phyloP scores from a whole-genome alignment of 2,329 filamentous ascomycete species.

The Alternaria consortialis region DNA sequence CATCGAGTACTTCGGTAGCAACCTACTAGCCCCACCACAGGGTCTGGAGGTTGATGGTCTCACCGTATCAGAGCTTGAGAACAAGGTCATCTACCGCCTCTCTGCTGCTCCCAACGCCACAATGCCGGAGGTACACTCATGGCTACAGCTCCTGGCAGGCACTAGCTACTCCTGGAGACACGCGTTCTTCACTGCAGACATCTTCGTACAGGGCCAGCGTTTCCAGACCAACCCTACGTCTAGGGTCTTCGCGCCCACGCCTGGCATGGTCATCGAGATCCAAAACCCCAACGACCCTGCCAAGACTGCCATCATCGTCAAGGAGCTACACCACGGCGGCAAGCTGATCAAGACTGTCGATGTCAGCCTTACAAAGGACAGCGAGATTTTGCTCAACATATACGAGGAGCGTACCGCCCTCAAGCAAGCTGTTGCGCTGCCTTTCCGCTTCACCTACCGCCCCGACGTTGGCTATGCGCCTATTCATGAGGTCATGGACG shows the following conservation, averaged over 20 bases:
- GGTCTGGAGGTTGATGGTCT: constrained; percentile 79
- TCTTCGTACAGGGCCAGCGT: constrained; percentile 93
- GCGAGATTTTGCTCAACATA: constrained; percentile 86
- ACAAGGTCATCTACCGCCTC: constrained; percentile 86
- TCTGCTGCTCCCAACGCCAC: constrained; percentile 76
- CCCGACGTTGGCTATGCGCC: constrained; percentile 97
- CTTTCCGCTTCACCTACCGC: constrained; percentile 90
- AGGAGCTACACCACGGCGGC: constrained; percentile 85
- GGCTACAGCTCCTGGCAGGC: constrained; percentile 89
- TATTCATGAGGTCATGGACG: constrained; percentile 94
- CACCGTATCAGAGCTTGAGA: constrained; percentile 78
- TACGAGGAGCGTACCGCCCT: constrained; percentile 92
- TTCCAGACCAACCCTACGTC: constrained; percentile 97
- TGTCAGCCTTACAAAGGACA: constrained; percentile 76
- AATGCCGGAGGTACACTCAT: constrained; percentile 81
- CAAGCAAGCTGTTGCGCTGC: constrained; percentile 80
- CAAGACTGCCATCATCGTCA: constrained; percentile 85
- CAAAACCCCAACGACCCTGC: constrained; percentile 79
- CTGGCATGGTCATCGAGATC: constrained; percentile 91
- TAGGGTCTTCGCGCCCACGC: constrained; percentile 85
- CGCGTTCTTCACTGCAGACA: constrained; percentile 90
- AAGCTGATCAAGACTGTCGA: constrained; percentile 90
- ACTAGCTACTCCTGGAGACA: constrained; percentile 90
- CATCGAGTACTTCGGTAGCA: constrained; percentile 95
- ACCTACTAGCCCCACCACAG: constrained; percentile 76